phyloP scores from a whole-genome alignment of 164 flowering plant genomes.

The Berberis vulgaris region DNA sequence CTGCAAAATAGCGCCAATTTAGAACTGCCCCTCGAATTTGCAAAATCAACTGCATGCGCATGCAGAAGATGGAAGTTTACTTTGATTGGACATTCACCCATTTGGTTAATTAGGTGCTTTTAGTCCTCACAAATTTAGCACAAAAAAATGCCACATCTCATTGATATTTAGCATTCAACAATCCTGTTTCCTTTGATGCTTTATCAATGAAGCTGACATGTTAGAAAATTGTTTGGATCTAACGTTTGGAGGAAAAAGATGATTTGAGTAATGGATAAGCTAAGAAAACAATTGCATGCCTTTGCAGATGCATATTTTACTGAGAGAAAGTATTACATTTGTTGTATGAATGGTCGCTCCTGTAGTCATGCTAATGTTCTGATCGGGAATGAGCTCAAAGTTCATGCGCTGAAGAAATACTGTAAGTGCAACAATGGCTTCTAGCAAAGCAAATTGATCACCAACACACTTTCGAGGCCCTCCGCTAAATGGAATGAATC shows the following conservation, averaged over 20 bases:
- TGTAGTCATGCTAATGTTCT: conserved; percentile 86
- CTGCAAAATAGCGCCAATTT: conserved; percentile 31
- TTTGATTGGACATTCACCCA: background rate
- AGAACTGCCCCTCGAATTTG: background rate
- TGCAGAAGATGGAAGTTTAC: background rate
- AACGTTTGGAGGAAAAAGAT: background rate
- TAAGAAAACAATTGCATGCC: background rate
- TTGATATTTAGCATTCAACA: no score
- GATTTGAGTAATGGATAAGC: background rate
- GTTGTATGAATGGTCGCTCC: conserved; percentile 98
- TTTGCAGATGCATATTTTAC: background rate
- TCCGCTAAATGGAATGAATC: conserved; percentile 96
- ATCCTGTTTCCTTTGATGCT: no score
- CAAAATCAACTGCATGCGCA: background rate
- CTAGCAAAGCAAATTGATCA: conserved; percentile 91
- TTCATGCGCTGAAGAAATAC: conserved; percentile 64
- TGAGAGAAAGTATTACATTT: conserved; percentile 39
- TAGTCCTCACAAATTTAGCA: background rate
- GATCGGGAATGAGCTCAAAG: conserved; percentile 83
- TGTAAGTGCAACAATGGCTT: conserved; percentile 78
- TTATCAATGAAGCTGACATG: no score
- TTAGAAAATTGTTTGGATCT: background rate
- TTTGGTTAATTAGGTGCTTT: background rate
- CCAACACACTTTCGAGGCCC: conserved; percentile 97
- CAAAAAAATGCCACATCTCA: no score